Evolutionary conservation across 768 basidiomycete genomes (phyloP).

Genomic region (Suillus fuscotomentosus): DNA sequence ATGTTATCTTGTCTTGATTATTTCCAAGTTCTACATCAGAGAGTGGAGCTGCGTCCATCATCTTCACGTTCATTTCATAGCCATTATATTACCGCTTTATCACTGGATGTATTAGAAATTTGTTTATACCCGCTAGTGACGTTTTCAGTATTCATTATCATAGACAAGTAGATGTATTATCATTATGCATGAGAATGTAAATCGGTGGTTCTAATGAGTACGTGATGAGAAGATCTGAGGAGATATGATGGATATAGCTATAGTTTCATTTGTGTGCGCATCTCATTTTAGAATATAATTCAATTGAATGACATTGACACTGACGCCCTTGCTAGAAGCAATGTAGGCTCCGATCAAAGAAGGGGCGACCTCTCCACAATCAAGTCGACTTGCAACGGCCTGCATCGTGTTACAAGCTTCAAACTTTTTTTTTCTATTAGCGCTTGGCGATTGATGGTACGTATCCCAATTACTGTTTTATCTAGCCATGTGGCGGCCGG

Average conservation of each 20-base stretch:
- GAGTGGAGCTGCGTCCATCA: background rate
- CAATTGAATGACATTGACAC: background rate
- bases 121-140: background rate
- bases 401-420: no score
- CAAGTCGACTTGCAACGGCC: background rate
- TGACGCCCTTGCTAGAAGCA: background rate
- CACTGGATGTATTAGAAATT: background rate
- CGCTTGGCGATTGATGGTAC: background rate
- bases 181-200: background rate
- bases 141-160: background rate
- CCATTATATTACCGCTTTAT: background rate
- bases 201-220: background rate
- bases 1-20: background rate
- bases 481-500: background rate
- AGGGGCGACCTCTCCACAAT: background rate
- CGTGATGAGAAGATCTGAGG: constrained; percentile 1
- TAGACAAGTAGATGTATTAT: background rate
- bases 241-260: background rate
- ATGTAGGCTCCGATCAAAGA: background rate
- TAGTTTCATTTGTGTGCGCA: no score
- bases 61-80: background rate
- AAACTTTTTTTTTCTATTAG: background rate
- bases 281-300: background rate
- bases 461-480: background rate
- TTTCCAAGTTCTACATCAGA: background rate